Evolutionary conservation across 495 filamentous ascomycete species (phyloP), one percentile per base, ranked within the genome.

Genomic region (Alectoria sarmentosa): DNA sequence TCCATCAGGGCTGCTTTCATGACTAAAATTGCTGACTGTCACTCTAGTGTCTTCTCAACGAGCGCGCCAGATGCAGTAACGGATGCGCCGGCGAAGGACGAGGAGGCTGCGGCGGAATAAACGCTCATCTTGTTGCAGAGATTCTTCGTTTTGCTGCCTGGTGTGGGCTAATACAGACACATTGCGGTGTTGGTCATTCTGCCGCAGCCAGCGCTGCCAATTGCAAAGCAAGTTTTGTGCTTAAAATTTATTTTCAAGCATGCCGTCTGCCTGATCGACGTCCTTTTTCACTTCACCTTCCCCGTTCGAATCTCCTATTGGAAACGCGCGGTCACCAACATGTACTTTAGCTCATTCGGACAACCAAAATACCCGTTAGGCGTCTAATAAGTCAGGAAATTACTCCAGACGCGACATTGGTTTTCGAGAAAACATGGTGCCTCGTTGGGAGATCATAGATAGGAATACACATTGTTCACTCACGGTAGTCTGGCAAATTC

Each of bases 31-130:
- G 30, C 55, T 64, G 41, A 64, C 21, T 28, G 14, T 21, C n/a
- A 10, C 17, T 36, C 23, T 13, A 68, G 67, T n/a, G 67, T 69
- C 21, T 69, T 69, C 64, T 67, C 67, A 11, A 49, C 46, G 34
- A 64, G 9, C 8, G 34, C 56, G 4, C 56, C 41, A 60, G 57
- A 65, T 28, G n/a, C 49, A 21, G 63, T 11, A 49, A 28, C 55
- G 54, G 63, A 60, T 21, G 38, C 46, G 44, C 42, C 21, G 56
- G 38, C 41, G 63, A 62, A 54, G 13, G 60, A 62, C 2, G 36
- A 49, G 2, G 37, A 41, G 37, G 63, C 14, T 28, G 14, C 38
- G 9, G 36, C 38, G 9, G 36, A 58, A 19, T 64, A 49, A 9
- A 10, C 15, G 3, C 19, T 32, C 36, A 48, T 34, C 5, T 58